Base-by-base conservation (phyloP, 495 filamentous ascomycete genomes). In the Opeltia flavorubescens region DNA sequence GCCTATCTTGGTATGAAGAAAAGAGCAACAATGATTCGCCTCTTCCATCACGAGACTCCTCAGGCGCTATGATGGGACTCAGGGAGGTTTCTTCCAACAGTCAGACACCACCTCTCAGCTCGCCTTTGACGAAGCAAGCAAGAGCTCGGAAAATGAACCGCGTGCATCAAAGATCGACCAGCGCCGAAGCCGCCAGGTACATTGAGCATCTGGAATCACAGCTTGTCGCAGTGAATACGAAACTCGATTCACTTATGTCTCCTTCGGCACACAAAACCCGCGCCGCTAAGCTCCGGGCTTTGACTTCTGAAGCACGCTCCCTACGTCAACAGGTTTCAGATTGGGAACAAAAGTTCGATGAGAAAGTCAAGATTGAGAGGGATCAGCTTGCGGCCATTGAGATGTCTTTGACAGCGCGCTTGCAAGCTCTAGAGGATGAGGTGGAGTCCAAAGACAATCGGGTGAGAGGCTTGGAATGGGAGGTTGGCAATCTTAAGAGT, bases 121-220 rank as follows among this genome's bases (percentile, higher is more conserved):
- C 57, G 9, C 51, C 54, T 12, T 39, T 43, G 30, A 45, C 40
- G n/a, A 51, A 45, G 29, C 50, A 56, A 18, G 36, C 40, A 35
- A 46, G 49, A 23, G 17, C 46, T 23, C 49, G 50, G 11, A 39
- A 47, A 27, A 25, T 26, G 11, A 53, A 44, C 24, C 50, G 41
- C 8, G 31, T 49, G 31, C 35, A 46, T n/a, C 24, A 52, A 20
- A 47, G 52, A 31, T 51, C 52, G 44, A 35, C 53, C 8, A 62
- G 52, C 45, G 54, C 51, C 31, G 55, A 59, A 46, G 53, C 58
- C 12, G 47, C 61, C 4, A 56, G 61, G 35, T 73, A 73, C 52
- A 71, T 74, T 34, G 70, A 73, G 34, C 68, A 68, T 49, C 61
- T 73, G 5, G 69, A 73, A 46, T 51, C 54, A 15, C 67, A 73